A percentile compares a stretch with the other conserved stretches of the same genome.
These are phyloP conservation scores for Fragilaria crotonensis DNA, from an alignment of 108 stramenopile genomes.

Conservation along the genomic window DNA sequence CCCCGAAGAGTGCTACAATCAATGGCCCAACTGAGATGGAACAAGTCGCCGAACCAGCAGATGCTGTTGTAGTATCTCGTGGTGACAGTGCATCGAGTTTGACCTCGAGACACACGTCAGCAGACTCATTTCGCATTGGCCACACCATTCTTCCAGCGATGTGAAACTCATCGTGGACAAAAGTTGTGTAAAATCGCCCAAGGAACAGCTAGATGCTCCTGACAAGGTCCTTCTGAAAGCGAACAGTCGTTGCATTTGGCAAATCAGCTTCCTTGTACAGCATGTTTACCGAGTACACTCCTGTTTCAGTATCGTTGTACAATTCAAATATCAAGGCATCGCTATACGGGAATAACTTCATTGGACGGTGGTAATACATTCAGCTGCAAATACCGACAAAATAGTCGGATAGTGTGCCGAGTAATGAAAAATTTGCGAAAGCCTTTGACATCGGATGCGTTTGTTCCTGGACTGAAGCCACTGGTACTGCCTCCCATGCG, in stretches of 20 bases:
- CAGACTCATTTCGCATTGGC: conserved; percentile 22
- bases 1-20: not conserved
- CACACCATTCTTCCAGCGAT: conserved; percentile 22
- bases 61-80: too few species aligned
- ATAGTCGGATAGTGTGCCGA: conserved; percentile 38
- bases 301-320: conserved; percentile 10
- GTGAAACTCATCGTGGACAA: not conserved
- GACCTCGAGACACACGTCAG: conserved; percentile 25
- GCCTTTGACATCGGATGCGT: not conserved
- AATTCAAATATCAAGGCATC: conserved; percentile 38
- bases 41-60: too few species aligned
- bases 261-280: conserved; percentile 15
- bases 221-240: not conserved
- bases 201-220: not conserved
- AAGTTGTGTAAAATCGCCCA: not conserved
- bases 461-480: not conserved
- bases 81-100: not conserved
- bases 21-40: too few species aligned
- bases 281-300: conserved; percentile 5
- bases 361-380: conserved; percentile 4
- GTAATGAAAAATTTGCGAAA: conserved; percentile 30
- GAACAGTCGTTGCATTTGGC: not conserved
- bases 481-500: conserved; percentile 7
- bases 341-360: conserved; percentile 27
- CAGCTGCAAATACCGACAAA: conserved; percentile 25